Evolutionary conservation across 148 eudicot species (phyloP).

Genomic region (Vaccinium corymbosum): DNA sequence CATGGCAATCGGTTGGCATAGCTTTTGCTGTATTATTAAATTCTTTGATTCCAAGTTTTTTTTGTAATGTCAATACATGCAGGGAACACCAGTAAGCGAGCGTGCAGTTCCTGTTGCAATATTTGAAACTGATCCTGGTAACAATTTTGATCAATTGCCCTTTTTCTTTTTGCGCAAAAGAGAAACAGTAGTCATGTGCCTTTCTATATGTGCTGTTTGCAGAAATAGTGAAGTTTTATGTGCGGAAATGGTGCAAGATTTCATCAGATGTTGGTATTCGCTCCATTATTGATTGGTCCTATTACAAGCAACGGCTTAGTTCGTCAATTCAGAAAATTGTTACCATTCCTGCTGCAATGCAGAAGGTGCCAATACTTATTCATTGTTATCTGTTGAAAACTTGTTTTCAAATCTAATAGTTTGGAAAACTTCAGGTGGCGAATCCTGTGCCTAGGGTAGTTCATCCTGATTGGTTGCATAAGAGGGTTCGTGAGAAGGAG

Average conservation of each 20-base stretch:
- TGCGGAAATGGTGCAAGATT: slow-evolving; percentile 95
- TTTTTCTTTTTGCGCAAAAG: slow-evolving; percentile 5
- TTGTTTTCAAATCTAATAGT: slow-evolving; percentile 20
- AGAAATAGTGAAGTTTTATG: slow-evolving; percentile 86
- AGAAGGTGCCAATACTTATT: slow-evolving; percentile 61
- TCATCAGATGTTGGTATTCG: slow-evolving; percentile 83
- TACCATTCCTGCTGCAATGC: slow-evolving; percentile 99
- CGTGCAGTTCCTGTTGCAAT: slow-evolving; percentile 99
- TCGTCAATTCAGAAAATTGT: slow-evolving; percentile 94
- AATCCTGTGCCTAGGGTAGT: slow-evolving; percentile 98
- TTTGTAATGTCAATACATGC: slow-evolving; percentile 26
- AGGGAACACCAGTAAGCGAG: slow-evolving; percentile 97
- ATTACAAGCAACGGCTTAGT: slow-evolving; percentile 91
- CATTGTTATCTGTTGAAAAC: slow-evolving; percentile 2
- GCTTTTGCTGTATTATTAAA: not conserved
- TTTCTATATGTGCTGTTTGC: slow-evolving; percentile 19
- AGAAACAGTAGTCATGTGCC: slow-evolving; percentile 13
- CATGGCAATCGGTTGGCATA: not conserved
- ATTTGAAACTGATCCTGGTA: slow-evolving; percentile 92
- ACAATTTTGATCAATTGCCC: slow-evolving; percentile 4
- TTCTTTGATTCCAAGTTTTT: not conserved
- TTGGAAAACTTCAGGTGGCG: slow-evolving; percentile 52
- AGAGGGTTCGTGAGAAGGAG: slow-evolving; percentile 92
- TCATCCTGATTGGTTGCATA: slow-evolving; percentile 98
- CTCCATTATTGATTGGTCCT: slow-evolving; percentile 97